Evolutionary conservation across 2,329 filamentous ascomycete species (phyloP).

Genomic region (Fusarium redolens): DNA sequence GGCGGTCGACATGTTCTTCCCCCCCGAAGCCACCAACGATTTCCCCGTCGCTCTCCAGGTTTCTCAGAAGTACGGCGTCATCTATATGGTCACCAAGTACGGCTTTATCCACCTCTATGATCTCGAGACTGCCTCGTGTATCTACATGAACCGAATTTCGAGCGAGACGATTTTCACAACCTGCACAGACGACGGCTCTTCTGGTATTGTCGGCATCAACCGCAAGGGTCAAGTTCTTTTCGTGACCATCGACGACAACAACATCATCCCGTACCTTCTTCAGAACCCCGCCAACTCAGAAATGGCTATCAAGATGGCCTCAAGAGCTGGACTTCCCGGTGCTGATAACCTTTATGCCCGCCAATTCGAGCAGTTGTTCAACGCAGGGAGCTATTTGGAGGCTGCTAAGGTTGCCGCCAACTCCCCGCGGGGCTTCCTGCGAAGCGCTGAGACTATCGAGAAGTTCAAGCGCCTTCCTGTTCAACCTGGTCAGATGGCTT

Average conservation of each 20-base stretch:
- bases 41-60: conserved; percentile 99
- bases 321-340: conserved; percentile 90
- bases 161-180: conserved; percentile 99
- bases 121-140: conserved; percentile 91
- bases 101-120: conserved; percentile 99
- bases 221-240: conserved; percentile 96
- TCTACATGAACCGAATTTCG: conserved; percentile 99
- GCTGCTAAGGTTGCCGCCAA: conserved; percentile 97
- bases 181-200: conserved; percentile 82
- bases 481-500: conserved; percentile 86
- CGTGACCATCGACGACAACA: conserved; percentile 91
- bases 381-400: conserved; percentile 82
- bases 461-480: conserved; percentile 89
- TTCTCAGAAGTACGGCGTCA: conserved; percentile 94
- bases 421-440: conserved; percentile 94
- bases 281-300: conserved; percentile 95
- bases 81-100: conserved; percentile 98
- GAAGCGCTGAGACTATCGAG: conserved; percentile 94
- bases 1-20: conserved; percentile 97
- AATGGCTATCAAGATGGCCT: conserved; percentile 95
- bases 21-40: conserved; percentile 92
- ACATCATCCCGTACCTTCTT: conserved; percentile 92
- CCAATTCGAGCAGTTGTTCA: conserved; percentile 90
- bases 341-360: conserved; percentile 93
- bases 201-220: conserved; percentile 94